Conservation (phyloP, 495 filamentous ascomycete genomes). For the Talaromyces liani region DNA sequence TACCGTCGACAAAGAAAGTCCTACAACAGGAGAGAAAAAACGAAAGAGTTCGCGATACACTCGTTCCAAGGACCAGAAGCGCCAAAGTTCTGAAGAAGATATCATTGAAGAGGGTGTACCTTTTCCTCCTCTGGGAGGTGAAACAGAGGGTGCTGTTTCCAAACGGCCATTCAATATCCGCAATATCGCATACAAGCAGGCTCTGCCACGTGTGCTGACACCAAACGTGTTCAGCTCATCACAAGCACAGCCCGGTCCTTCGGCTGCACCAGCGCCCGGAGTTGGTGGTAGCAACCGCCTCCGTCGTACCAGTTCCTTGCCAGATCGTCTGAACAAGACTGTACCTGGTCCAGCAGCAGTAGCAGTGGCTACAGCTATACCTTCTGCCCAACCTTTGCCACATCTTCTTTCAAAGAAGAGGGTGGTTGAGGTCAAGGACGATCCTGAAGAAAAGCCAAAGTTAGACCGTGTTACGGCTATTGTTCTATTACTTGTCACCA, state of each 20-base stretch:
- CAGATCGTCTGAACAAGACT: conserved; percentile 26
- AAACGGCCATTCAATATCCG: conserved; percentile 39
- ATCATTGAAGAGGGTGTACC: conserved; percentile 12
- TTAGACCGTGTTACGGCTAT: conserved; percentile 72
- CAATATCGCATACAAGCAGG: conserved; percentile 39
- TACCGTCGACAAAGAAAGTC: not conserved
- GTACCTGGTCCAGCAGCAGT: not conserved
- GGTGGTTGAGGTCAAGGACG: conserved; percentile 17
- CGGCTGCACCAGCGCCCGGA: conserved; percentile 30
- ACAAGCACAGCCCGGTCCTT: conserved; percentile 9
- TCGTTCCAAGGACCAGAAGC: not conserved
- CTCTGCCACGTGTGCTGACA: conserved; percentile 52
- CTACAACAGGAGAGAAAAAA: not conserved
- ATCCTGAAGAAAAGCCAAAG: conserved; percentile 36
- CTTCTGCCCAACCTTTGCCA: conserved; percentile 12
- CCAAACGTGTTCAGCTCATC: conserved; percentile 57
- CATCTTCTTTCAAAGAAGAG: conserved; percentile 9
- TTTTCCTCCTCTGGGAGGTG: conserved; percentile 14
- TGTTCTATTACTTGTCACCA: conserved; percentile 66
- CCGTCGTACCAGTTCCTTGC: conserved; percentile 72
- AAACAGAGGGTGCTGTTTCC: conserved; percentile 10
- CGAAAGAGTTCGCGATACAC: conserved; percentile 10
- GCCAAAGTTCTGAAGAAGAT: conserved; percentile 11
- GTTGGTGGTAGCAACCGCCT: conserved; percentile 43
- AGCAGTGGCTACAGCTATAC: conserved; percentile 20